Evolutionary conservation across 495 filamentous ascomycete species (phyloP).

Genomic region (Pyrenula aspistea): DNA sequence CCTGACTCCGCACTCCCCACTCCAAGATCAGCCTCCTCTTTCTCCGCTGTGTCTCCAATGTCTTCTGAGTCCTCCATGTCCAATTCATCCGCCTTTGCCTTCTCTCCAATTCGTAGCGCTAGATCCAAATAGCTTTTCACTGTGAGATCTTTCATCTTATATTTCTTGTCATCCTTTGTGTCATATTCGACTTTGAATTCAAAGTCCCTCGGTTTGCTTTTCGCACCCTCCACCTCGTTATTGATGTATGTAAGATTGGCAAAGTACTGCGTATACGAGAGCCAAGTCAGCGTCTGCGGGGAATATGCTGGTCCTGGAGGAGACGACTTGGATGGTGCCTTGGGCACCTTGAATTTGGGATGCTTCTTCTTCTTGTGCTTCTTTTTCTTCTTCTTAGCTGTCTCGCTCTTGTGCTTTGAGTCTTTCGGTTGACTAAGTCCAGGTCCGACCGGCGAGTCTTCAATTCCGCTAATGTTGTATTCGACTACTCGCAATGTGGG

Average conservation of each 20-base stretch:
- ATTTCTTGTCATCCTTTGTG: conserved; percentile 62
- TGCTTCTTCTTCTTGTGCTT: conserved; percentile 41
- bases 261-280: conserved; percentile 80
- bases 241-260: conserved; percentile 88
- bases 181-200: conserved; percentile 77
- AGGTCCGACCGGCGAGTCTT: conserved; percentile 35
- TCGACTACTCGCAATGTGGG: conserved; percentile 77
- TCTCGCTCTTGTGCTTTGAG: conserved; percentile 20
- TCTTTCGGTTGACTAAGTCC: conserved; percentile 10
- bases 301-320: conserved; percentile 88
- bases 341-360: conserved; percentile 53
- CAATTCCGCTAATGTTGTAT: conserved; percentile 83
- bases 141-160: conserved; percentile 70
- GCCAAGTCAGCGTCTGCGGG: conserved; percentile 63
- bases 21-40: conserved; percentile 8
- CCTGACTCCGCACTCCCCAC: too few species aligned
- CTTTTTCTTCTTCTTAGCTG: conserved; percentile 45
- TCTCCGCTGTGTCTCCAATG: conserved; percentile 6
- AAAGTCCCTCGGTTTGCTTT: conserved; percentile 35
- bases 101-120: conserved; percentile 62
- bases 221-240: conserved; percentile 35
- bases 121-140: conserved; percentile 70
- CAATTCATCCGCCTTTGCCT: conserved; percentile 14
- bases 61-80: conserved; percentile 9
- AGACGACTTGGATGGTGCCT: conserved; percentile 56